These are phyloP conservation scores for Xerocomus nothofagi DNA, from an alignment of 1,284 basidiomycete genomes.

Conservation along the genomic window DNA sequence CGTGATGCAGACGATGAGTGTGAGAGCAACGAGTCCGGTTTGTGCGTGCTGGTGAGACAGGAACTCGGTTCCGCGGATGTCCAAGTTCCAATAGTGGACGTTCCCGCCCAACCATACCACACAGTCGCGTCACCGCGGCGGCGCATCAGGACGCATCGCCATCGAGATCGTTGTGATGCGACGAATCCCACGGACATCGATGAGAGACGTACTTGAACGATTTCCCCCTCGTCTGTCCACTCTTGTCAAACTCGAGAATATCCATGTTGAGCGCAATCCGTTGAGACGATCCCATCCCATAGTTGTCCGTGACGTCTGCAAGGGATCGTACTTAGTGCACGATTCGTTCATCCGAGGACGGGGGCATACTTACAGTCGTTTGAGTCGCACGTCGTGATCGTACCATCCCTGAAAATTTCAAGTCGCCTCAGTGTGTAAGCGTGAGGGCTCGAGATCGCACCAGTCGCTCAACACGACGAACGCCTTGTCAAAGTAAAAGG, in stretches of 20 bases:
- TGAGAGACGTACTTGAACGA: conserved; percentile 17
- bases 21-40: conserved; percentile 7
- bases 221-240: conserved; percentile 34
- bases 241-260: conserved; percentile 48
- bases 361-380: conserved; percentile 83
- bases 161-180: too few species aligned
- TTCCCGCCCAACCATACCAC: not conserved
- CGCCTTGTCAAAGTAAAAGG: conserved; percentile 60
- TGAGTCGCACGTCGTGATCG: conserved; percentile 86
- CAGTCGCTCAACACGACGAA: conserved; percentile 90
- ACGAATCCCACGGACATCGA: not conserved
- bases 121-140: not conserved
- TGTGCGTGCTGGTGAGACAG: not conserved
- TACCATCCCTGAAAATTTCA: conserved; percentile 73
- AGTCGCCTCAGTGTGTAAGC: not conserved
- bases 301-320: conserved; percentile 71
- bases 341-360: not conserved
- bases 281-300: conserved; percentile 42
- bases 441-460: conserved; percentile 43
- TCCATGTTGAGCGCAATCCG: conserved; percentile 27
- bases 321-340: not conserved
- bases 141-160: too few species aligned
- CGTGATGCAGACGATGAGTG: conserved; percentile 1
- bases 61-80: conserved; percentile 8
- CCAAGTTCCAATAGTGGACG: too few species aligned